These are phyloP conservation scores for Aspergillus alliaceus DNA, from an alignment of 2,329 filamentous ascomycete species.

Conservation along the genomic window DNA sequence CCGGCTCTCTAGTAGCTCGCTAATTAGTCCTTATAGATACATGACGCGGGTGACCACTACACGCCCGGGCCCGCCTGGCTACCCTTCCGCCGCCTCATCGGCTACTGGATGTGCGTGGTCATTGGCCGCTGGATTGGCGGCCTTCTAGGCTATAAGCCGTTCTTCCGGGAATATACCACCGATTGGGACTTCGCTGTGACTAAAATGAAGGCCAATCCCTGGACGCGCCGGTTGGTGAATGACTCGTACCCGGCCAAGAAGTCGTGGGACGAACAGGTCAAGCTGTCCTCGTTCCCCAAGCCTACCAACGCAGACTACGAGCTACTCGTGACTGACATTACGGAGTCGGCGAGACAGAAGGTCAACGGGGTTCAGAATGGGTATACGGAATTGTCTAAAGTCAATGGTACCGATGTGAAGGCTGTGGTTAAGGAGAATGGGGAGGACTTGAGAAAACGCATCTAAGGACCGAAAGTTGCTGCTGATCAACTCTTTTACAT, in stretches of 20 bases:
- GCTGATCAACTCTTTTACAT: background rate
- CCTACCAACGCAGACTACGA: background rate
- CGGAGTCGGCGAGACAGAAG: background rate
- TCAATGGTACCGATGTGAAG: background rate
- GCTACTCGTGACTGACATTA: background rate
- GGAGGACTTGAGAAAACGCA: background rate
- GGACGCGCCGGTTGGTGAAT: background rate
- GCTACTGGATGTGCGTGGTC: background rate
- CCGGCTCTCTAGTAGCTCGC: background rate
- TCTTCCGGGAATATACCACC: conserved; percentile 14
- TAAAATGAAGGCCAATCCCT: conserved; percentile 6
- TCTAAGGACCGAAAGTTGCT: background rate
- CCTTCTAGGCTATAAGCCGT: conserved; percentile 10
- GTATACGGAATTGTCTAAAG: background rate
- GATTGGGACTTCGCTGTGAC: conserved; percentile 13
- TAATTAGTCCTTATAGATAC: conserved; percentile 4
- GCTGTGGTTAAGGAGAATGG: background rate
- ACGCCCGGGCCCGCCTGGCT: conserved; percentile 8
- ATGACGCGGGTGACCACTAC: conserved; percentile 14
- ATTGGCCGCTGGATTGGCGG: conserved; percentile 11
- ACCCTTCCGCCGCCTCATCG: conserved; percentile 11
- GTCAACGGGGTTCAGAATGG: background rate
- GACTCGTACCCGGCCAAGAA: background rate
- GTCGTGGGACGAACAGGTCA: background rate
- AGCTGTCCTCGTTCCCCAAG: background rate